Evolutionary conservation across 352 stramenopile genomes (phyloP).

Genomic region (Phytophthora citricola): DNA sequence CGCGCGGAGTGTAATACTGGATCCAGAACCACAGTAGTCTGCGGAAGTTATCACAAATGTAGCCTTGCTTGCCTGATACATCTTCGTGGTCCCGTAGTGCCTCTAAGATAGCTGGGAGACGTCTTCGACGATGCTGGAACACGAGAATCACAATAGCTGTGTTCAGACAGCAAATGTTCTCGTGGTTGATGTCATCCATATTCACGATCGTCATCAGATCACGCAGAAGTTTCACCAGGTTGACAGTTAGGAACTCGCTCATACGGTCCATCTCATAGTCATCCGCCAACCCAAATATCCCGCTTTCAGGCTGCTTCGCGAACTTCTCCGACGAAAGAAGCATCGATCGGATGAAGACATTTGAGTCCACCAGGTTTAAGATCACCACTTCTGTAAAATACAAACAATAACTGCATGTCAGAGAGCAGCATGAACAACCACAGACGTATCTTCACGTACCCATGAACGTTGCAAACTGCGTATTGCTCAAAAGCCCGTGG

Average conservation of each 20-base stretch:
- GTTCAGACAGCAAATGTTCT: constrained; percentile 99
- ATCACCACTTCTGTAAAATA: constrained; percentile 84
- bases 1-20: constrained; percentile 95
- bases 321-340: constrained; percentile 85
- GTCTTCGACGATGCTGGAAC: constrained; percentile 91
- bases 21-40: constrained; percentile 96
- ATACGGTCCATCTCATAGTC: constrained; percentile 81
- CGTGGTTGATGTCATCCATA: constrained; percentile 95
- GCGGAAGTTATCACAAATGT: constrained; percentile 92
- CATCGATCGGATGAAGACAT: constrained; percentile 97
- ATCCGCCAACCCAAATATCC: constrained; percentile 52
- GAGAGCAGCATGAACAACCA: constrained; percentile 11
- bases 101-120: constrained; percentile 76
- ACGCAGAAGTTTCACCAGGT: constrained; percentile 91
- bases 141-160: constrained; percentile 96
- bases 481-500: constrained; percentile 83
- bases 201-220: constrained; percentile 96
- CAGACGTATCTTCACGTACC: constrained; percentile 42
- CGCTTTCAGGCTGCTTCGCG: constrained; percentile 41
- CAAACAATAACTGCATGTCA: constrained; percentile 19
- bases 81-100: constrained; percentile 75
- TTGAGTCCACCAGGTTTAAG: constrained; percentile 96
- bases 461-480: constrained; percentile 93
- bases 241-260: constrained; percentile 89
- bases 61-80: constrained; percentile 65